Evolutionary conservation across 495 filamentous ascomycete genomes (phyloP), one percentile per base, ranked within the genome.

Genomic region (Talaromyces liani): DNA sequence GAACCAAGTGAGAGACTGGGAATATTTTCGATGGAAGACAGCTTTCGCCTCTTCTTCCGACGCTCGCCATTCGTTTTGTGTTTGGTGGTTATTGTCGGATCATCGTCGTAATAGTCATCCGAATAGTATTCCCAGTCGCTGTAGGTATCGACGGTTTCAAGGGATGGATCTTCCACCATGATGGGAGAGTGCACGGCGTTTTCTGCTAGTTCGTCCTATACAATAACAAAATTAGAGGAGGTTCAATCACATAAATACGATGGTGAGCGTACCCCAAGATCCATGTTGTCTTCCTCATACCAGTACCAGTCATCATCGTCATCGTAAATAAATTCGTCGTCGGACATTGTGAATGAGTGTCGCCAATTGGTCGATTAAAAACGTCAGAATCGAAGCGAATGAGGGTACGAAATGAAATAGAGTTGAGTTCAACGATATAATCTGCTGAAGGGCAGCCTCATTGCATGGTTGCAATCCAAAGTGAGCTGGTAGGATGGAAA

Each of bases 61-160:
- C 63, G 63, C 25, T 56, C 58, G 6, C 65, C 60, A 39, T 66
- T 58, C 57, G 63, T 55, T 65, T 54, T 54, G 29, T 69, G 64
- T 58, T 64, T 60, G 18, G 67, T 65, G 9, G 65, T 69, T 29
- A 67, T 70, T 12, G 72, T 75, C 8, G 77, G 71, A 49, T 80
- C 80, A 49, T 80, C 73, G 51, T 83, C 80, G 60, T 78, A 77
- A 71, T 81, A 82, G 64, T 82, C 79, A 64, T 82, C 80, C 20
- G 79, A 76, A 41, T 78, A 71, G 27, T 81, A 77, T 60, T 80
- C 77, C 80, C 79, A 81, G 67, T 83, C 80, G 53, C 74, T 78
- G 66, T 69, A 79, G 36, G 73, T 77, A 2, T 82, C 80, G 55
- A 74, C 72, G 1, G 72, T 66, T 58, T 82, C 77, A 6, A 73